Conservation (phyloP, 441 rosid genomes). For the Pelargonium citronellum region DNA sequence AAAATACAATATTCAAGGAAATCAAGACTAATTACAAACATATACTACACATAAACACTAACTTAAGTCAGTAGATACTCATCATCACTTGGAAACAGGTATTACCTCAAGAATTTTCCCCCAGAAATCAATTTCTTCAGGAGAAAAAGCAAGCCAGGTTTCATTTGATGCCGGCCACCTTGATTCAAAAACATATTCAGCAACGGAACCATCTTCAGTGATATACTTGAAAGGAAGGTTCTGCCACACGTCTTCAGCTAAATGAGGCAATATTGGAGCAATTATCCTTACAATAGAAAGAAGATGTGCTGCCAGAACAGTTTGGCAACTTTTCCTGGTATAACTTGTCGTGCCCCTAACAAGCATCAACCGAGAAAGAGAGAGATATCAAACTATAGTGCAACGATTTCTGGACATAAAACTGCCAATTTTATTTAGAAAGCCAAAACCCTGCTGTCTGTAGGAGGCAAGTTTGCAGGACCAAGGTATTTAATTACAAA, state of each 20-base stretch:
- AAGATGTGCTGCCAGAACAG: conserved; percentile 87
- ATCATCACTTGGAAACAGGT: not conserved
- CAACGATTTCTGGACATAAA: not conserved
- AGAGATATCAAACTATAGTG: not conserved
- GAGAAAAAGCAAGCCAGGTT: conserved; percentile 58
- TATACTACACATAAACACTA: not conserved
- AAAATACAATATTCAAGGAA: too few species aligned
- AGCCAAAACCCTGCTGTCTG: not conserved
- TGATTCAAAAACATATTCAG: conserved; percentile 74
- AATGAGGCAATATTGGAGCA: conserved; percentile 91
- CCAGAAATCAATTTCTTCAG: conserved; percentile 71
- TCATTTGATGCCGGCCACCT: conserved; percentile 76
- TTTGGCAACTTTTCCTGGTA: conserved; percentile 94
- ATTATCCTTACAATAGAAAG: conserved; percentile 68
- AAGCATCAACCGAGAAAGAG: conserved; percentile 18
- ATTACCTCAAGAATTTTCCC: conserved; percentile 76
- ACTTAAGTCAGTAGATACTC: not conserved
- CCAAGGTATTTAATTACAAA: too few species aligned
- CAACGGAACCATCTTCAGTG: conserved; percentile 50
- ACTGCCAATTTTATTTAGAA: not conserved
- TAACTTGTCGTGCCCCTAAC: conserved; percentile 66
- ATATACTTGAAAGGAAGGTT: conserved; percentile 67
- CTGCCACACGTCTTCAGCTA: conserved; percentile 96
- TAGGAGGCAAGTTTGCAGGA: too few species aligned
- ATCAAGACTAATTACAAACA: not conserved